Evolutionary conservation across 345 rosid genomes (phyloP), one percentile per base, ranked within the genome.

Genomic region (Salix caprea): DNA sequence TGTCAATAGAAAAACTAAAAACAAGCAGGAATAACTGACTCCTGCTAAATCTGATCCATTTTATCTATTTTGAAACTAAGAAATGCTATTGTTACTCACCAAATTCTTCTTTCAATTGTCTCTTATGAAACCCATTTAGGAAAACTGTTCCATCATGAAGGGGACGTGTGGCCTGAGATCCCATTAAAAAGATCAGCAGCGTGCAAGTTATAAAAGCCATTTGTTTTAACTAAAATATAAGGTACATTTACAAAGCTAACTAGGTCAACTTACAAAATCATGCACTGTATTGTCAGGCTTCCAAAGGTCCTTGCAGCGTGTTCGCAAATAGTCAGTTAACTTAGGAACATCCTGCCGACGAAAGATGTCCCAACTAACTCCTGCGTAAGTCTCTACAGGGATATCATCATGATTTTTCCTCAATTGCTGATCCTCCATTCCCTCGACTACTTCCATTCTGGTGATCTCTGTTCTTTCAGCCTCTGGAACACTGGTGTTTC

Each of bases 321-420:
- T 81, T 69, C 58, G 83, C 83, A 96, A 30, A 86, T 86, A 96
- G 74, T 84, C 82, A 52, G 76, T 80, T 74, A 96, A 82, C 81
- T 91, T 90, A 44, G 95, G 90, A 78, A 85, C 90, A 83, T 96
- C 98, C 85, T 88, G 91, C 80, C 90, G 90, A 70, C 87, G 82
- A 61, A 96, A 96, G 80, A 96, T 88, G 75, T 94, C 98, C 99
- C 98, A 94, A 72, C 65, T 80, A 61, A 85, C 89, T 80, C 95
- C 98, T 7, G 90, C 82, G 64, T 11, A 68, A 80, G 78, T 68
- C 74, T 75, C 70, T 28, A 61, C 75, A 46, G 76, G 30, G 34
- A 72, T 44, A 74, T 71, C 77, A 58, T 46, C 79, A 40, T 70
- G 26, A 52, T 67, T 76, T 50, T 77, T 74, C 61, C 74, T 67